A percentile compares a stretch with the other conserved stretches of the same genome.
These are phyloP conservation scores for Blechomonas ayalai DNA, from an alignment of 208 protist species.

Conservation along the genomic window DNA sequence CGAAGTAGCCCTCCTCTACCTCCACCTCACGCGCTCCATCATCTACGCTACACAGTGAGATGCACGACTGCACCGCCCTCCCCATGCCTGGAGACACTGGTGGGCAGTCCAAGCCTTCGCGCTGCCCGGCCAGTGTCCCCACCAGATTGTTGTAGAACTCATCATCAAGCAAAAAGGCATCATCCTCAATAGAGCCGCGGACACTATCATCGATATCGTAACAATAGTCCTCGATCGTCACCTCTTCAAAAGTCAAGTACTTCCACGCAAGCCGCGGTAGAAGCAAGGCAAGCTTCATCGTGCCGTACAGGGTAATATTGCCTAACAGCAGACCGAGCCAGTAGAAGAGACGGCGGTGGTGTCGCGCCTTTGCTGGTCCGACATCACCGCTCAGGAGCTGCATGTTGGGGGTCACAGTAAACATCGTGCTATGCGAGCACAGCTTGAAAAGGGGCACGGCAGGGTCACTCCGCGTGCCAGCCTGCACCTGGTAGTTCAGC, in stretches of 20 bases:
- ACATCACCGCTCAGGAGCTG: slow-evolving; percentile 31
- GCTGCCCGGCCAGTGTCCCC: too few relatives aligned
- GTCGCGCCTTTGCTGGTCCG: slow-evolving; percentile 10
- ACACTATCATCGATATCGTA: slow-evolving; percentile 81
- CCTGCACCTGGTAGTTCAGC: slow-evolving; percentile 51
- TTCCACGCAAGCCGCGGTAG: slow-evolving; percentile 85
- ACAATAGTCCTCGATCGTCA: slow-evolving; percentile 73
- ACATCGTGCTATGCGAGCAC: slow-evolving; percentile 70
- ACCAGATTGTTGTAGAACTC: slow-evolving; percentile 48
- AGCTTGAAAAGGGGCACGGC: slow-evolving; percentile 75
- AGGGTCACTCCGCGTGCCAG: slow-evolving; percentile 49
- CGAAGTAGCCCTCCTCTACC: too few relatives aligned
- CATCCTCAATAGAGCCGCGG: slow-evolving; percentile 49
- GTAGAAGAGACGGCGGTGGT: slow-evolving; percentile 31
- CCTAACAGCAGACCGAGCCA: slow-evolving; percentile 86
- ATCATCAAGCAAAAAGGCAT: slow-evolving; percentile 72
- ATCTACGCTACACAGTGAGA: too few relatives aligned
- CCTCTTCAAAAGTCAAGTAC: slow-evolving; percentile 63
- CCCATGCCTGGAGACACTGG: too few relatives aligned
- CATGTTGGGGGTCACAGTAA: slow-evolving; percentile 83
- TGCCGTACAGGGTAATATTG: slow-evolving; percentile 78
- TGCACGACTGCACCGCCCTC: too few relatives aligned
- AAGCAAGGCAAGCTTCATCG: slow-evolving; percentile 54
- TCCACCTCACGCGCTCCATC: too few relatives aligned
- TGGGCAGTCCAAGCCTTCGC: too few relatives aligned